phyloP scores from a whole-genome alignment of 1,284 basidiomycete genomes.

The Cerioporus squamosus region DNA sequence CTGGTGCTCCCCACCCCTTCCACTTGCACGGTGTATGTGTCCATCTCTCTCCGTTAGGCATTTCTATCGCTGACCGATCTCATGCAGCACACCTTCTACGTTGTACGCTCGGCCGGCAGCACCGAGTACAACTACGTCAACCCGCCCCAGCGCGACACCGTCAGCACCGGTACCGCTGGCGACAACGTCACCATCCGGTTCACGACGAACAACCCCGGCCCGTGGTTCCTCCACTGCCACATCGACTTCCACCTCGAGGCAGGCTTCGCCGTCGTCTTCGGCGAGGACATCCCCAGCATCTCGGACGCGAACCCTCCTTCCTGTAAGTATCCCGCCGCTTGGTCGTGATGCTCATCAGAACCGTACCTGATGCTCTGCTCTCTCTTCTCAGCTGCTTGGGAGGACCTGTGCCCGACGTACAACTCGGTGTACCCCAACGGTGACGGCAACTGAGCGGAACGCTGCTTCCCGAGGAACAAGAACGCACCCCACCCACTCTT shows the following conservation, averaged over 20 bases:
- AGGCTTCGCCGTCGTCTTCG: conserved; percentile 30
- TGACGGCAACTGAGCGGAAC: not conserved
- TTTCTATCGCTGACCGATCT: not conserved
- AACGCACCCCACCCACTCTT: too few relatives aligned
- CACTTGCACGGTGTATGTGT: conserved; percentile 42
- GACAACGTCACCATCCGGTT: conserved; percentile 39
- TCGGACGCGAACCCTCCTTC: conserved; percentile 3
- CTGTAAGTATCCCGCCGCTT: not conserved
- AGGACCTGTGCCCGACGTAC: conserved; percentile 14
- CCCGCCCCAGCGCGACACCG: conserved; percentile 37
- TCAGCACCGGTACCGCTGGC: conserved; percentile 31
- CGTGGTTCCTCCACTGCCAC: conserved; percentile 31
- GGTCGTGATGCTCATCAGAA: not conserved
- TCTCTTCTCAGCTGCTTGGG: conserved; percentile 1
- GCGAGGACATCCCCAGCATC: conserved; percentile 24
- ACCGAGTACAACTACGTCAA: conserved; percentile 35
- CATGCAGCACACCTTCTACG: conserved; percentile 31
- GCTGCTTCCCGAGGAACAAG: too few relatives aligned
- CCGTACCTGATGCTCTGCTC: not conserved
- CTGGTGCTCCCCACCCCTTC: conserved; percentile 41
- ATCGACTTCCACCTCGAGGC: conserved; percentile 31
- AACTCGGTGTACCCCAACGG: conserved; percentile 3
- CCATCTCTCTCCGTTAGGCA: not conserved
- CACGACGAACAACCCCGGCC: conserved; percentile 27
- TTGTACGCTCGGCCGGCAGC: conserved; percentile 34